Evolutionary conservation across 371 early-diverging fungal genomes (phyloP).

Genomic region (Capniomyces stellatus): DNA sequence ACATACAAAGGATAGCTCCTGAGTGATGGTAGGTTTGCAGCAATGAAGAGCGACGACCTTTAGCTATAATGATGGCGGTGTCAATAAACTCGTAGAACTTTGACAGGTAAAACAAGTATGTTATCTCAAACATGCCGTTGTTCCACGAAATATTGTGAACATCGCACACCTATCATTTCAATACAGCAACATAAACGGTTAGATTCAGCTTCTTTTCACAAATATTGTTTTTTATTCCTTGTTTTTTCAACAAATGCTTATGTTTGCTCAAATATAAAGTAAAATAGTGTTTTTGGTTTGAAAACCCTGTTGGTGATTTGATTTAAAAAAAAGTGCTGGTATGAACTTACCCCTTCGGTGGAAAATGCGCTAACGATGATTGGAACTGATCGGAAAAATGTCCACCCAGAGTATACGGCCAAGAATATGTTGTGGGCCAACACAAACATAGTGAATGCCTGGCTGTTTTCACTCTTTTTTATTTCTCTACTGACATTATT

Average conservation of each 20-base stretch:
- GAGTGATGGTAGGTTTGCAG: conserved; percentile 81
- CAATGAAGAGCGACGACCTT: conserved; percentile 55
- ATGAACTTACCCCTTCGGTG: conserved; percentile 16
- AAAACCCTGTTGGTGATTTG: too few relatives aligned
- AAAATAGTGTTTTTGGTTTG: too few relatives aligned
- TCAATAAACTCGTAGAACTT: conserved; percentile 80
- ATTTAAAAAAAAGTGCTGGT: too few relatives aligned
- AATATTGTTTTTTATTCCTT: too few relatives aligned
- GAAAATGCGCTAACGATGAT: conserved; percentile 32
- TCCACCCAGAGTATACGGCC: conserved; percentile 46
- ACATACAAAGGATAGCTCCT: conserved; percentile 73
- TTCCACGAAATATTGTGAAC: conserved; percentile 44
- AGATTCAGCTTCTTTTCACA: too few relatives aligned
- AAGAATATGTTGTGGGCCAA: conserved; percentile 54
- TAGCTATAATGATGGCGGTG: conserved; percentile 63
- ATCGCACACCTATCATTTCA: conserved; percentile 40
- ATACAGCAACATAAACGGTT: too few relatives aligned
- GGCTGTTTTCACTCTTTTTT: background rate
- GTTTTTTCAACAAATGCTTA: too few relatives aligned
- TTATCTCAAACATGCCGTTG: conserved; percentile 48
- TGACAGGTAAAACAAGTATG: conserved; percentile 66
- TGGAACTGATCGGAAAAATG: conserved; percentile 39
- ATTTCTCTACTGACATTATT: background rate
- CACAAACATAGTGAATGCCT: conserved; percentile 25
- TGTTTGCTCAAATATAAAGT: too few relatives aligned